A percentile compares a stretch with the other conserved stretches of the same genome.
phyloP scores from a whole-genome alignment of 2,329 filamentous ascomycete species.

The Leptographium galeiforme region DNA sequence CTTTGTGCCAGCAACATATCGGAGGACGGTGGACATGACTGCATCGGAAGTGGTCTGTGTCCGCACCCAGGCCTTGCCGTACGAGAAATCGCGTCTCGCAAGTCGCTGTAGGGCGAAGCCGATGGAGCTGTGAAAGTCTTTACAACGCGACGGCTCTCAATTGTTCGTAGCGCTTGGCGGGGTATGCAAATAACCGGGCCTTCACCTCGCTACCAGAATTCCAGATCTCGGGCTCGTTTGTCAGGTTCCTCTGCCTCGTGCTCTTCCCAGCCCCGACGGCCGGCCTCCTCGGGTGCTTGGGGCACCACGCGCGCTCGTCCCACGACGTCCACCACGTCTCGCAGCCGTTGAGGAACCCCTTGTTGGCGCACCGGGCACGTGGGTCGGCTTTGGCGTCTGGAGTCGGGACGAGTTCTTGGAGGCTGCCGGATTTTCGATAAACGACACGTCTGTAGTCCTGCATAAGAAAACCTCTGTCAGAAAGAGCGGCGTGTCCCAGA shows the following conservation, averaged over 20 bases:
- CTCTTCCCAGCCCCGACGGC: slow-evolving; percentile 30
- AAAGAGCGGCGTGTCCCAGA: background rate
- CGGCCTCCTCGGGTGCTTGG: slow-evolving; percentile 20
- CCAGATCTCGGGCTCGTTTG: slow-evolving; percentile 16
- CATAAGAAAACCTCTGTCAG: background rate
- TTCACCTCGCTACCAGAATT: background rate
- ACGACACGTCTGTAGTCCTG: slow-evolving; percentile 83
- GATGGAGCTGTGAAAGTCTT: background rate
- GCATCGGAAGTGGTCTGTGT: background rate
- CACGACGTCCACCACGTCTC: slow-evolving; percentile 19
- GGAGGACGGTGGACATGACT: slow-evolving; percentile 17
- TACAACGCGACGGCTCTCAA: background rate
- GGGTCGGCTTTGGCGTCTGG: slow-evolving; percentile 31
- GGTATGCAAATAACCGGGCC: slow-evolving; percentile 9
- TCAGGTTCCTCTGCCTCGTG: slow-evolving; percentile 31
- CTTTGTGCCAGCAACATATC: slow-evolving; percentile 33
- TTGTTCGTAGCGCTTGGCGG: background rate
- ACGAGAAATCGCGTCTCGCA: too few relatives aligned
- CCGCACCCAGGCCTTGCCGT: background rate
- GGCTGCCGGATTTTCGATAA: slow-evolving; percentile 69
- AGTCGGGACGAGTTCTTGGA: slow-evolving; percentile 35
- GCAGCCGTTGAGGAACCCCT: slow-evolving; percentile 21
- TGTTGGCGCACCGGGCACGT: slow-evolving; percentile 28
- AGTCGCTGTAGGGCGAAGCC: background rate
- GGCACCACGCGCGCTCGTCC: slow-evolving; percentile 18